Evolutionary conservation across 2,329 filamentous ascomycete genomes (phyloP).

Genomic region (Sclerotiophoma versabilis): DNA sequence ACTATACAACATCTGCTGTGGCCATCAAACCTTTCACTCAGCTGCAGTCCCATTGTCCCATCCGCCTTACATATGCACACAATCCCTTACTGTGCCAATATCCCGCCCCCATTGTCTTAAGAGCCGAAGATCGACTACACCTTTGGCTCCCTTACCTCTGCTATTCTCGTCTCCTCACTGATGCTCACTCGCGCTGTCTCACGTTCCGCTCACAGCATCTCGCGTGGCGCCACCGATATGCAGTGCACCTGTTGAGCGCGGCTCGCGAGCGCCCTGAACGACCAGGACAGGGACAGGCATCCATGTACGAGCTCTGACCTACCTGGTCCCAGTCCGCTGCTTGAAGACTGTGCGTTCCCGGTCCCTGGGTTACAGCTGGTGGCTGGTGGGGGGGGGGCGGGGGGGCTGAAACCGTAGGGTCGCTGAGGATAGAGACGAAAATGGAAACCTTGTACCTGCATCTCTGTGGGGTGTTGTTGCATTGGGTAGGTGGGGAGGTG

Average conservation of each 20-base stretch:
- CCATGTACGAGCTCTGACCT: too few relatives aligned
- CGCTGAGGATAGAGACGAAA: neutral
- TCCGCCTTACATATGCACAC: conserved; percentile 13
- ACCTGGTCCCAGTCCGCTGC: neutral
- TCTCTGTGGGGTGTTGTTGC: neutral
- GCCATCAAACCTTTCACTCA: conserved; percentile 1
- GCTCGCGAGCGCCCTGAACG: neutral
- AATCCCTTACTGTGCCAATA: neutral
- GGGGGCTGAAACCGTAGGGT: conserved; percentile 2
- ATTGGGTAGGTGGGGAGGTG: neutral
- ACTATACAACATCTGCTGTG: conserved; percentile 12
- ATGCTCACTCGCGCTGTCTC: neutral
- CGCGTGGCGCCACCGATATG: conserved; percentile 8
- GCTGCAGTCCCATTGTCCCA: conserved; percentile 7
- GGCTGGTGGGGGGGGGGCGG: too few relatives aligned
- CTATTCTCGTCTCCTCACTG: conserved; percentile 6
- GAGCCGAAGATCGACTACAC: neutral
- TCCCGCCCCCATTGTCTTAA: conserved; percentile 6
- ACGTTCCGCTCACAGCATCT: neutral
- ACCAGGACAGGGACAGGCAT: neutral
- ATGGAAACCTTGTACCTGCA: conserved; percentile 9
- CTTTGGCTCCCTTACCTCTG: neutral
- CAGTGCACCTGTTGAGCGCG: conserved; percentile 11
- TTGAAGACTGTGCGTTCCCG: conserved; percentile 1
- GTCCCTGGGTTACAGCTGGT: conserved; percentile 12